phyloP scores from a whole-genome alignment of 495 filamentous ascomycete species.

The Tuber magnatum region DNA sequence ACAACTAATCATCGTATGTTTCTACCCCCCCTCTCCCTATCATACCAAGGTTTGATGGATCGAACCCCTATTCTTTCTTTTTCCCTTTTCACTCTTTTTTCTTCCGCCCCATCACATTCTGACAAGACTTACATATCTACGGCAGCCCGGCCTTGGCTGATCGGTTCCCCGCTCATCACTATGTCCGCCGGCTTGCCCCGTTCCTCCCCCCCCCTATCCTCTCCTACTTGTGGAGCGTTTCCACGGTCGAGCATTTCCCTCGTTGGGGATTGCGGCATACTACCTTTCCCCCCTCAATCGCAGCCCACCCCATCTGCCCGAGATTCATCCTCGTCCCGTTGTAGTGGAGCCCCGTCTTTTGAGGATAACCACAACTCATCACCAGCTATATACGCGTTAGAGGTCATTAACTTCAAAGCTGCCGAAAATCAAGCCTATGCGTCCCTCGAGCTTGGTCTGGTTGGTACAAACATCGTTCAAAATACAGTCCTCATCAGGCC shows the following conservation, averaged over 20 bases:
- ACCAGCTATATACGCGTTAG: neutral
- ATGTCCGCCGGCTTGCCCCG: conserved; percentile 1
- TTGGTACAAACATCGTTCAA: conserved; percentile 1
- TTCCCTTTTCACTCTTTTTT: neutral
- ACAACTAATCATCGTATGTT: neutral
- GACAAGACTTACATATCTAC: neutral
- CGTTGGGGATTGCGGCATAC: neutral
- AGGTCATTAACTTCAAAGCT: neutral
- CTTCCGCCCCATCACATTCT: neutral
- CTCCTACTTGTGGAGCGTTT: neutral
- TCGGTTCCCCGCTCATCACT: neutral
- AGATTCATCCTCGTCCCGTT: neutral
- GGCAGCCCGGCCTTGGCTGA: neutral
- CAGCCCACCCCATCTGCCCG: neutral
- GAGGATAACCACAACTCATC: neutral
- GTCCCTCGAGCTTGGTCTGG: neutral
- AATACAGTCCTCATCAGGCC: conserved; percentile 20
- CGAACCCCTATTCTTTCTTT: neutral
- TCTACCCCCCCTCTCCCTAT: too few species aligned
- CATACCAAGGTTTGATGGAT: neutral
- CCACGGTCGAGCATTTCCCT: neutral
- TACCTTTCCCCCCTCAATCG: neutral
- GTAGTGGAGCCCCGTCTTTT: neutral
- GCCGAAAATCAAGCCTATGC: neutral
- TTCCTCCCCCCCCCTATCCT: neutral